Evolutionary conservation across 441 rosid genomes (phyloP).

Genomic region (Manihot esculenta): DNA sequence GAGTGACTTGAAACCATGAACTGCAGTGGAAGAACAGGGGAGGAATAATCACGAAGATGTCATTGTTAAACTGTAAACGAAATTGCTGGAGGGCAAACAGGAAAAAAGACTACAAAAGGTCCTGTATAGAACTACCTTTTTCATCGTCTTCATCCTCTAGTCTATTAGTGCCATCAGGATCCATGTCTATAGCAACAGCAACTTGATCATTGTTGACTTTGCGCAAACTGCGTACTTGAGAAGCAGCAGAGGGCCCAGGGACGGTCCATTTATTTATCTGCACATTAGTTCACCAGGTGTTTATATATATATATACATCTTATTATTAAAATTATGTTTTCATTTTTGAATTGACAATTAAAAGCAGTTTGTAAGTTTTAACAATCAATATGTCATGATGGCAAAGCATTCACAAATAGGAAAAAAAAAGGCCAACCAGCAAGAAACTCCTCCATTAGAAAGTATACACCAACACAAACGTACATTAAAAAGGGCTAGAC

Average conservation of each 20-base stretch:
- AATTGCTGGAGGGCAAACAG: not conserved
- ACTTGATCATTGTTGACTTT: slow-evolving; percentile 93
- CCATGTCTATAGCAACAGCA: slow-evolving; percentile 80
- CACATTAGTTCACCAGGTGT: slow-evolving; percentile 31
- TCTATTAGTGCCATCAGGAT: slow-evolving; percentile 42
- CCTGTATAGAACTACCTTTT: slow-evolving; percentile 58
- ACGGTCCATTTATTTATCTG: slow-evolving; percentile 83
- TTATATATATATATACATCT: too few species aligned
- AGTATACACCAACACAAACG: not conserved
- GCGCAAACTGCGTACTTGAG: slow-evolving; percentile 91
- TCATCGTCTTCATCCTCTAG: slow-evolving; percentile 96
- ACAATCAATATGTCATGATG: not conserved
- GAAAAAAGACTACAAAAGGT: not conserved
- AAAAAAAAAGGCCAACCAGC: not conserved
- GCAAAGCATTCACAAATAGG: not conserved
- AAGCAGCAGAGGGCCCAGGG: slow-evolving; percentile 56
- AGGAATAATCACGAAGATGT: slow-evolving; percentile 13
- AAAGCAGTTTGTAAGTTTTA: not conserved
- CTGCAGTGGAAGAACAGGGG: slow-evolving; percentile 29
- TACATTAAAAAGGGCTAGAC: not conserved
- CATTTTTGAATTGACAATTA: not conserved
- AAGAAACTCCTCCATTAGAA: not conserved
- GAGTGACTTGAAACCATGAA: slow-evolving; percentile 97
- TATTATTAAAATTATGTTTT: slow-evolving; percentile 4
- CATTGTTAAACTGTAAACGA: not conserved